Evolutionary conservation across 208 protist species (phyloP).

Genomic region (Spironucleus salmonicida): DNA sequence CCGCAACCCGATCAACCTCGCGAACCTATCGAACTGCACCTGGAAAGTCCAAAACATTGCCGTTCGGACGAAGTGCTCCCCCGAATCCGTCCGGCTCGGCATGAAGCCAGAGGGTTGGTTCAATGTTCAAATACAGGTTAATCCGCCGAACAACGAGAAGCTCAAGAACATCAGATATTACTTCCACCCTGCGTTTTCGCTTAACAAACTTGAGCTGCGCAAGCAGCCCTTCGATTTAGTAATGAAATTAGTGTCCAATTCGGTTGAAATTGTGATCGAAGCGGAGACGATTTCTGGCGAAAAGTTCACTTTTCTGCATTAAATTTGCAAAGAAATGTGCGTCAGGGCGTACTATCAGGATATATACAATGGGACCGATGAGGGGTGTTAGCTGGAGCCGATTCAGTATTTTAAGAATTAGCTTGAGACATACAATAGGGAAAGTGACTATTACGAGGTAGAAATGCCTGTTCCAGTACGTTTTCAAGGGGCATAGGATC

Average conservation of each 20-base stretch:
- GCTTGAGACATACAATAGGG: neutral
- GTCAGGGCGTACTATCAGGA: neutral
- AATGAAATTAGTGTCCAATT: conserved; percentile 33
- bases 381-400: neutral
- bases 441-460: conserved; percentile 13
- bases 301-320: conserved; percentile 8
- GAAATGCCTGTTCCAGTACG: neutral
- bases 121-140: conserved; percentile 37
- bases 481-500: too few species aligned
- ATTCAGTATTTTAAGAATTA: neutral
- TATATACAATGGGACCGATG: conserved; percentile 20
- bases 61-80: conserved; percentile 29
- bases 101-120: conserved; percentile 31
- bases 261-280: conserved; percentile 25
- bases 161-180: conserved; percentile 26
- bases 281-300: neutral
- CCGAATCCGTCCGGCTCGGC: conserved; percentile 27
- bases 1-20: conserved; percentile 1
- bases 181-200: conserved; percentile 39
- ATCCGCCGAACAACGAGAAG: neutral
- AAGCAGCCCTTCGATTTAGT: conserved; percentile 33
- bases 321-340: conserved; percentile 16
- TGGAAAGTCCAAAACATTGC: conserved; percentile 35
- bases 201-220: conserved; percentile 33
- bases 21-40: neutral